Evolutionary conservation across 176 grass and related monocot genomes (phyloP), one percentile per base, ranked within the genome.

Genomic region (Oryza meridionalis): DNA sequence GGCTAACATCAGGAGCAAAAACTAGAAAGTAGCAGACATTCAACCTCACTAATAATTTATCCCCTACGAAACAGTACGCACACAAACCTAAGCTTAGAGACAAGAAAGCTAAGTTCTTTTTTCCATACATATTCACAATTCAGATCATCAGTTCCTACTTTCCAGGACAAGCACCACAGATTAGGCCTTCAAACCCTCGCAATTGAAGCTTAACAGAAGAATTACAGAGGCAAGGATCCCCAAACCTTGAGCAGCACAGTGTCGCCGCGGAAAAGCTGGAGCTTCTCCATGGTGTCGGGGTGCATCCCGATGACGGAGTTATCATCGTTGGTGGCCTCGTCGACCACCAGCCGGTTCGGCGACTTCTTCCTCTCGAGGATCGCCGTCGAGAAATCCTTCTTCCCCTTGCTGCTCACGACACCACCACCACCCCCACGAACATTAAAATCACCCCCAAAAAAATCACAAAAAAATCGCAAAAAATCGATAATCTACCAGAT

Each of bases 291-390:
- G 69, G 90, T 94, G 66, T 91, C 92, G 0, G 90, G 90, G 75
- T 94, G 92, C 81, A 97, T 70, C 3, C 78, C 76, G 70, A 92
- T 86, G 53, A 94, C 92, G 11, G 95, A 92, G 81, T 97, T 97
- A 69, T 97, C 94, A 14, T 94, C 94, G 44, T 94, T 97, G 64
- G 70, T 77, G 55, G 94, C 90, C 88, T 97, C 94, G 58, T 97
- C 92, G 63, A 94, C 92, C 38, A 94, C 86, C 74, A 97, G 86
- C 0, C 92, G 78, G 81, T 97, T 94, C 24, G 92, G 88, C 61
- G 88, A 88, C 81, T 97, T 97, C 84, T 97, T 97, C 77, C 90
- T 77, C 85, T 94, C 94, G 0, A 97, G 73, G 58, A 94, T 97
- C 70, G 88, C 89, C 38, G 95, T 97, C 43, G 90, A 92, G 74